phyloP scores from a whole-genome alignment of 176 grass and related monocot genomes.

The Avena insularis region DNA sequence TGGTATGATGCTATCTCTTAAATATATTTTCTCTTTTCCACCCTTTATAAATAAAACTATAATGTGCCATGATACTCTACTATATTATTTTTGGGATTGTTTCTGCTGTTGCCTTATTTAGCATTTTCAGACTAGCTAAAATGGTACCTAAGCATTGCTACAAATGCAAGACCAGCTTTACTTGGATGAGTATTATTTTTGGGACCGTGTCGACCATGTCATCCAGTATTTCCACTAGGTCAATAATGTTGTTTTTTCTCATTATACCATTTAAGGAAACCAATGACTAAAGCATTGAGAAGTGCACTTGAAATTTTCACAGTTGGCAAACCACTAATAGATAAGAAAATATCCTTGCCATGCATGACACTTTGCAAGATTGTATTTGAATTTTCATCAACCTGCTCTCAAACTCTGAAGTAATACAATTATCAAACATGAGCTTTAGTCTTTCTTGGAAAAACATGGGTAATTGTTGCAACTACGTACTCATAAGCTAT shows the following conservation, averaged over 20 bases:
- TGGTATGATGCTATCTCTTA: slow-evolving; percentile 44
- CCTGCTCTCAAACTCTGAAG: background rate
- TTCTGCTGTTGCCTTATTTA: background rate
- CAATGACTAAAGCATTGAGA: background rate
- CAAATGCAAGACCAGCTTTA: background rate
- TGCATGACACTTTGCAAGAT: background rate
- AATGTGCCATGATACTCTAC: background rate
- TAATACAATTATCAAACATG: background rate
- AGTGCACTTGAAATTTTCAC: background rate
- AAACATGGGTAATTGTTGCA: background rate
- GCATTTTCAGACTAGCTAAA: background rate
- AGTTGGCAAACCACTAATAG: background rate
- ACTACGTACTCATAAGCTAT: background rate
- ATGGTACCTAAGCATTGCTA: slow-evolving; percentile 14
- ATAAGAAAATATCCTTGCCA: background rate
- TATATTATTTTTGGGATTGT: background rate
- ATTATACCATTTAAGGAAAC: background rate
- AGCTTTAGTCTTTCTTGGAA: background rate
- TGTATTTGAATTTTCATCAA: background rate
- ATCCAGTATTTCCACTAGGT: background rate
- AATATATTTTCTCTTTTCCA: background rate
- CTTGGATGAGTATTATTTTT: background rate
- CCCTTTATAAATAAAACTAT: background rate
- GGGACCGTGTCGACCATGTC: background rate
- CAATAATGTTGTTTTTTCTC: background rate